Percentiles rank a stretch among this genome's conserved stretches.
phyloP scores from a whole-genome alignment of 441 rosid species.

The Pelargonium australe region DNA sequence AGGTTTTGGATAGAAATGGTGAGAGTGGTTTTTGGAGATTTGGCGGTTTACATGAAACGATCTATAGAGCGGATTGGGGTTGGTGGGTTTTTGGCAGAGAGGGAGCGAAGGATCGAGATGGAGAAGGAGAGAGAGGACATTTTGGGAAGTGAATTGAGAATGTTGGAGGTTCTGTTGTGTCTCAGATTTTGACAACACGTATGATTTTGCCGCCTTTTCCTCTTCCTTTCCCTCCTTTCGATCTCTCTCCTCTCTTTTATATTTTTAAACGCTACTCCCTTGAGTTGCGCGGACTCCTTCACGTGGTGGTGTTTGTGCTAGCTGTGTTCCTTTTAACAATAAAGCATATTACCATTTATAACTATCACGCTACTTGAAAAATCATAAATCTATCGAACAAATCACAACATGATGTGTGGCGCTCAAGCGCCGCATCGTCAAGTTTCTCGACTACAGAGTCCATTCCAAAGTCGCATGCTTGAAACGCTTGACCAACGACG shows the following conservation, averaged over 20 bases:
- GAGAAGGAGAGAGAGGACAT: background rate
- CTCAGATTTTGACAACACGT: background rate
- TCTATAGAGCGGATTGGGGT: background rate
- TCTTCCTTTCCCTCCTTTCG: background rate
- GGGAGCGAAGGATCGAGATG: background rate
- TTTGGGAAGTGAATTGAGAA: background rate
- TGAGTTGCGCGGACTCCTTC: background rate
- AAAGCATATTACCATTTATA: too few relatives aligned
- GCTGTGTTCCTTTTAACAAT: background rate
- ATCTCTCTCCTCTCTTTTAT: background rate
- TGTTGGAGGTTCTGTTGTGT: background rate
- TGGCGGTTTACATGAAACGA: background rate
- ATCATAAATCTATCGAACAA: too few relatives aligned
- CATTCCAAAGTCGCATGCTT: too few relatives aligned
- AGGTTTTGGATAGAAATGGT: background rate
- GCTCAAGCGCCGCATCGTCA: too few relatives aligned
- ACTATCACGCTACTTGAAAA: too few relatives aligned
- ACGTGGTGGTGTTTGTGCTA: background rate
- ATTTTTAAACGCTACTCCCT: background rate
- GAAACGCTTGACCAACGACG: too few relatives aligned
- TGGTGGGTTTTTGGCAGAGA: background rate
- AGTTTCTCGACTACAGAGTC: too few relatives aligned
- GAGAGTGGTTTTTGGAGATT: too few relatives aligned
- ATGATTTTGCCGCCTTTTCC: conserved; percentile 19
- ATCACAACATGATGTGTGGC: too few relatives aligned